These are phyloP conservation scores for Patellifolia procumbens DNA, from an alignment of 179 eudicot genomes.

Conservation along the genomic window DNA sequence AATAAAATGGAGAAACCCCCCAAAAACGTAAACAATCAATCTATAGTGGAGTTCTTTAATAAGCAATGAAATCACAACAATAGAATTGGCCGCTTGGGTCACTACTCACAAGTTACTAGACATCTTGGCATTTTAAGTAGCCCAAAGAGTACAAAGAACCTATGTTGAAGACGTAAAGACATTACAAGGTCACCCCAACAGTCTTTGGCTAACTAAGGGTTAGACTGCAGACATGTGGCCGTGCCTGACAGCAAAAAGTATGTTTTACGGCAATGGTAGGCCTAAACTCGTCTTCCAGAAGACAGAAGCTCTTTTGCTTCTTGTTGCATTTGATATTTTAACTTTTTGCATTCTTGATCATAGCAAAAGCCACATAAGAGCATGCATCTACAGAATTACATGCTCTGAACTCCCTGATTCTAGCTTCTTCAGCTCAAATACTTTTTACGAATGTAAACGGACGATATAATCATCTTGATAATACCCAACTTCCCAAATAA, in stretches of 20 bases:
- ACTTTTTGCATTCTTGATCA: background rate
- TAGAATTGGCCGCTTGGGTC: too few relatives aligned
- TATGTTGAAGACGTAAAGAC: background rate
- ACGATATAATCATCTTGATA: background rate
- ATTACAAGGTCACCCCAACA: background rate
- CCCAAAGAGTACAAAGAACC: background rate
- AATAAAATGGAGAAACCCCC: background rate
- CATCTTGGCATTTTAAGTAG: background rate
- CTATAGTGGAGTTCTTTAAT: background rate
- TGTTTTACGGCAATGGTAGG: background rate
- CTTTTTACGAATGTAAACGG: too few relatives aligned
- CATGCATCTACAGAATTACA: background rate
- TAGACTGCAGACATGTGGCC: background rate
- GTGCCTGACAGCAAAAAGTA: background rate
- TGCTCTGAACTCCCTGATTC: background rate
- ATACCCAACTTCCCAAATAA: background rate
- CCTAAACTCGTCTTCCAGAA: background rate
- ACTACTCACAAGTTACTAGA: background rate
- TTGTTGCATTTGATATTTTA: background rate
- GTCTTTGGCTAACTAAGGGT: background rate
- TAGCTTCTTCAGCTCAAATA: too few relatives aligned
- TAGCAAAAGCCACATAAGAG: background rate
- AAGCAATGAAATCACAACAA: background rate
- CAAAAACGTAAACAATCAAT: too few relatives aligned
- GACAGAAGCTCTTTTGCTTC: background rate